phyloP scores from a whole-genome alignment of 352 stramenopile genomes.

The Globisporangium orthogonon region DNA sequence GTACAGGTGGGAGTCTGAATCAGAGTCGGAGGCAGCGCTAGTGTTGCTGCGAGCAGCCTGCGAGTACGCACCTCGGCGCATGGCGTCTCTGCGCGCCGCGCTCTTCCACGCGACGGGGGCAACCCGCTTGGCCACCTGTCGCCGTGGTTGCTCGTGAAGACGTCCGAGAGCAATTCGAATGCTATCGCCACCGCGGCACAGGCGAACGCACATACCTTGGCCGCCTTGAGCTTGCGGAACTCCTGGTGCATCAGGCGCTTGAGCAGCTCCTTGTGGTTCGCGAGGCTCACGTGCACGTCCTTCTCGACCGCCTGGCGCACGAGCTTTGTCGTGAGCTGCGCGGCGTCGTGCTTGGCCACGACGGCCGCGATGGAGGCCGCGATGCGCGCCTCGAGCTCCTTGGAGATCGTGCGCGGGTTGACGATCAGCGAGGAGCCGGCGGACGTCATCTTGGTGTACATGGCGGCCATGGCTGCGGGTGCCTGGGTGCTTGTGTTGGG shows the following conservation, averaged over 20 bases:
- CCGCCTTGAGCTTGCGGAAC: constrained; percentile 65
- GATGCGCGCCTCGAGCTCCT: constrained; percentile 80
- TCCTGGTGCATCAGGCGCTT: constrained; percentile 87
- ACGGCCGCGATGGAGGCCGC: constrained; percentile 55
- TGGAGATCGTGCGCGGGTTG: constrained; percentile 73
- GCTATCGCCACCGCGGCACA: not conserved
- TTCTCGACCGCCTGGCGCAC: constrained; percentile 84
- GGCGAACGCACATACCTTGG: constrained; percentile 28
- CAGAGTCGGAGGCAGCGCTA: no score
- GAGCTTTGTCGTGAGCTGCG: constrained; percentile 69
- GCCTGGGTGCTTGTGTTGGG: no score
- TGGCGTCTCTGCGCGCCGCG: constrained; percentile 27
- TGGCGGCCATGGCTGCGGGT: constrained; percentile 24
- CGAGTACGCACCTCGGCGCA: constrained; percentile 24
- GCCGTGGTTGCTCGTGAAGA: not conserved
- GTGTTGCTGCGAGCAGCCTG: no score
- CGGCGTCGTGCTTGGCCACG: constrained; percentile 56
- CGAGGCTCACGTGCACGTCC: constrained; percentile 77
- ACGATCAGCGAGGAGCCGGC: constrained; percentile 61
- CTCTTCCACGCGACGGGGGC: constrained; percentile 61
- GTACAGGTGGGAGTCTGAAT: not conserved
- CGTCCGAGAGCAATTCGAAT: no score
- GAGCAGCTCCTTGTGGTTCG: constrained; percentile 85
- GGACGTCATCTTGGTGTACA: constrained; percentile 80
- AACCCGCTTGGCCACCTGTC: constrained; percentile 42